Conservation (phyloP, 2,329 filamentous ascomycete genomes). For the Botrytis fragariae region DNA sequence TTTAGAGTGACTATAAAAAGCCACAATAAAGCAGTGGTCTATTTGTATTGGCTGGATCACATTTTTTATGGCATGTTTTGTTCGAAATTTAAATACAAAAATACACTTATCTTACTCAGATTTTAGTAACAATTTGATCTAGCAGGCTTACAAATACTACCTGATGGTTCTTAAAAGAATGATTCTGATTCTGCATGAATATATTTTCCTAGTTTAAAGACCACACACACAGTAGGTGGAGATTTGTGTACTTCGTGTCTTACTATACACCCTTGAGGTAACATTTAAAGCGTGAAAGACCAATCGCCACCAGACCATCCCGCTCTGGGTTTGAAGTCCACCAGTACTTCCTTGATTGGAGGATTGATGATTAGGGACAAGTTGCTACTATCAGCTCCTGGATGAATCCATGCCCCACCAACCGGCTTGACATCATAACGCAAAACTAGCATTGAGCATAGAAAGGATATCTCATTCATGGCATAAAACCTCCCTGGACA, state of each 20-base stretch:
- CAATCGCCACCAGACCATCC: background rate
- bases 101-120: too few species aligned
- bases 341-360: background rate
- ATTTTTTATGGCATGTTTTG: too few species aligned
- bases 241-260: background rate
- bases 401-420: background rate
- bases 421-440: background rate
- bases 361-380: background rate
- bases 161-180: too few species aligned
- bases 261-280: background rate
- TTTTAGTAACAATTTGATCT: too few species aligned
- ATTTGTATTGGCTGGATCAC: too few species aligned
- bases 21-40: too few species aligned
- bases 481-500: slow-evolving; percentile 10
- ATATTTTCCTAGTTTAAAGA: too few species aligned
- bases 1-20: too few species aligned
- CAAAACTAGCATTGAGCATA: background rate
- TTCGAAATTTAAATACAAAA: too few species aligned
- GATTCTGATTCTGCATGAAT: too few species aligned
- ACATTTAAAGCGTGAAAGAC: slow-evolving; percentile 7
- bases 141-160: too few species aligned
- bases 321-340: background rate
- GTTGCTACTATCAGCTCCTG: background rate
- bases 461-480: background rate
- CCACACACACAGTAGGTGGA: background rate